Conservation (phyloP, 495 filamentous ascomycete species). For the Astrocystis sublimbata region DNA sequence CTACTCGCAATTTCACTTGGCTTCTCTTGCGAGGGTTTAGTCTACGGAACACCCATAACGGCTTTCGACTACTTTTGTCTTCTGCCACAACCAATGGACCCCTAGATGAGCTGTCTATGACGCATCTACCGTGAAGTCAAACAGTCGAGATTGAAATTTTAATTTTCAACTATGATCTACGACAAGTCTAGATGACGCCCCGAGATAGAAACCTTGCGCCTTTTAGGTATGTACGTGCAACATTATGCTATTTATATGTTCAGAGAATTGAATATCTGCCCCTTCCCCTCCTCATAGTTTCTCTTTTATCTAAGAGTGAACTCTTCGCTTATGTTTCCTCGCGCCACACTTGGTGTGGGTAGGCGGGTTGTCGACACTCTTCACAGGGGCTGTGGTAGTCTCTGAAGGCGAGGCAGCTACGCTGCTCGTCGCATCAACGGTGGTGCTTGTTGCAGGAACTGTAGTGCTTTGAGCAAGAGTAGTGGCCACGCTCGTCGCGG, state of each 20-base stretch:
- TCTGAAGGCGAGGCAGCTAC: neutral
- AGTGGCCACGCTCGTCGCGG: neutral
- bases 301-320: too few species aligned
- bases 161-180: too few species aligned
- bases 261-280: neutral
- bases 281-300: neutral
- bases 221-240: constrained; percentile 9
- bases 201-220: neutral
- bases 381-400: neutral
- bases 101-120: too few species aligned
- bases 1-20: neutral
- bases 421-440: too few species aligned
- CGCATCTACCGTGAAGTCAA: too few species aligned
- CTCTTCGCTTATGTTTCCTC: neutral
- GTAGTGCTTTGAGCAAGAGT: neutral
- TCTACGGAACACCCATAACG: too few species aligned
- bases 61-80: too few species aligned
- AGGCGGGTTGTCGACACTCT: neutral
- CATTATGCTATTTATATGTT: constrained; percentile 9
- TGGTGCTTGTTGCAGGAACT: too few species aligned
- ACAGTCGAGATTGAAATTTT: neutral
- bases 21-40: neutral
- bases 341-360: neutral
- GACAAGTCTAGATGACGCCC: neutral
- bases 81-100: too few species aligned